Evolutionary conservation across 2,329 filamentous ascomycete species (phyloP).

Genomic region (Fusarium penzigii): DNA sequence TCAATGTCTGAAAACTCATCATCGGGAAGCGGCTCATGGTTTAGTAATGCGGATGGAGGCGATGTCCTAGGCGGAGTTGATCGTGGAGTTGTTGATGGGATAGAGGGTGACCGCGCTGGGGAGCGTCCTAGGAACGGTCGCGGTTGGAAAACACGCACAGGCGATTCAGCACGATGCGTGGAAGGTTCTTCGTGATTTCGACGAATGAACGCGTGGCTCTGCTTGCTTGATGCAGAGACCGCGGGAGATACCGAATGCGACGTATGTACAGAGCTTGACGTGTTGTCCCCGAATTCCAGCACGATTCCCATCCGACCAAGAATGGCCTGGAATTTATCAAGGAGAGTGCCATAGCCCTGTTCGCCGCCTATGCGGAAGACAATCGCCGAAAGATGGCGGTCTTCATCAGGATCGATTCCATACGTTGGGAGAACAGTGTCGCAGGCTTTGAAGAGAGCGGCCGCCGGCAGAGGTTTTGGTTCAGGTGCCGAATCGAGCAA

Average conservation of each 20-base stretch:
- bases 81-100: background rate
- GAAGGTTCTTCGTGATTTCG: constrained; percentile 7
- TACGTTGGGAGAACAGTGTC: constrained; percentile 71
- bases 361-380: constrained; percentile 76
- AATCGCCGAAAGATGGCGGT: constrained; percentile 74
- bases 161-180: constrained; percentile 1
- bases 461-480: constrained; percentile 67
- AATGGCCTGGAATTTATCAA: constrained; percentile 69
- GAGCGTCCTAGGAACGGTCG: background rate
- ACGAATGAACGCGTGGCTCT: constrained; percentile 7
- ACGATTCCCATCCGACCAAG: constrained; percentile 71
- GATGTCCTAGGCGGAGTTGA: background rate
- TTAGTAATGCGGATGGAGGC: constrained; percentile 4
- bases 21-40: constrained; percentile 2
- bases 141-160: background rate
- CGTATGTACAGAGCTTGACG: constrained; percentile 24
- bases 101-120: background rate
- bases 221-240: constrained; percentile 20
- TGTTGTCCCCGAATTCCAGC: constrained; percentile 58
- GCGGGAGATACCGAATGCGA: constrained; percentile 28
- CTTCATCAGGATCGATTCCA: constrained; percentile 70
- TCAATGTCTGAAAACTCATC: constrained; percentile 7
- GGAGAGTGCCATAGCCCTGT: constrained; percentile 57
- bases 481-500: constrained; percentile 59
- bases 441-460: constrained; percentile 80